These are phyloP conservation scores for Pseudocercospora fuligena DNA, from an alignment of 2,329 filamentous ascomycete genomes.

Conservation along the genomic window DNA sequence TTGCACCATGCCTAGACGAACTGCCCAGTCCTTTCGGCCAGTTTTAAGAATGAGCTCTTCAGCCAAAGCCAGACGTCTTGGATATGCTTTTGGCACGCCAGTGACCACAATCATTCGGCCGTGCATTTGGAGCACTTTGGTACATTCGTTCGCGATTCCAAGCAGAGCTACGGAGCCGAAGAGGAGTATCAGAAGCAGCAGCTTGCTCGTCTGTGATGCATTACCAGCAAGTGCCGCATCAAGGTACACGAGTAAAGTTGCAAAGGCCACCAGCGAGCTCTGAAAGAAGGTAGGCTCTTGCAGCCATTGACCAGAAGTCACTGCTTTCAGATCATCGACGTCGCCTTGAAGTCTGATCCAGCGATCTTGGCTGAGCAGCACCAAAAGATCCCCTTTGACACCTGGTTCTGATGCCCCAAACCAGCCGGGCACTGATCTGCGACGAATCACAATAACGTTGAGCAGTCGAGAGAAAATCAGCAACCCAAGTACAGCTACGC, in stretches of 20 bases:
- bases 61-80: slow-evolving; percentile 44
- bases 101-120: slow-evolving; percentile 47
- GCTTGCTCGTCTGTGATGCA: slow-evolving; percentile 57
- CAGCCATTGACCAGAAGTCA: slow-evolving; percentile 64
- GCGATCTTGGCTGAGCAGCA: slow-evolving; percentile 59
- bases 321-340: slow-evolving; percentile 62
- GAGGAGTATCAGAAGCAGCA: slow-evolving; percentile 58
- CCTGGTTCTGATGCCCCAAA: slow-evolving; percentile 39
- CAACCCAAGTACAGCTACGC: slow-evolving; percentile 52
- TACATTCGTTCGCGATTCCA: slow-evolving; percentile 13
- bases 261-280: slow-evolving; percentile 57
- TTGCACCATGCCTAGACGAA: slow-evolving; percentile 45
- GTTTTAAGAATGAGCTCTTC: slow-evolving; percentile 46
- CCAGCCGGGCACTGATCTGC: slow-evolving; percentile 47
- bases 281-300: slow-evolving; percentile 57
- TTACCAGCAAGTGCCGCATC: slow-evolving; percentile 62
- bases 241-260: slow-evolving; percentile 62
- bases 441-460: slow-evolving; percentile 63
- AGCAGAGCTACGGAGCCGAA: slow-evolving; percentile 54
- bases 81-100: slow-evolving; percentile 38
- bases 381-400: slow-evolving; percentile 53
- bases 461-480: slow-evolving; percentile 61
- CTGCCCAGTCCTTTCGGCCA: slow-evolving; percentile 44
- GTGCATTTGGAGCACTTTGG: slow-evolving; percentile 17
- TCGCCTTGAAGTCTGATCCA: slow-evolving; percentile 60